phyloP scores from a whole-genome alignment of 805 yeast species.

The Zygotorulaspora danielsina region DNA sequence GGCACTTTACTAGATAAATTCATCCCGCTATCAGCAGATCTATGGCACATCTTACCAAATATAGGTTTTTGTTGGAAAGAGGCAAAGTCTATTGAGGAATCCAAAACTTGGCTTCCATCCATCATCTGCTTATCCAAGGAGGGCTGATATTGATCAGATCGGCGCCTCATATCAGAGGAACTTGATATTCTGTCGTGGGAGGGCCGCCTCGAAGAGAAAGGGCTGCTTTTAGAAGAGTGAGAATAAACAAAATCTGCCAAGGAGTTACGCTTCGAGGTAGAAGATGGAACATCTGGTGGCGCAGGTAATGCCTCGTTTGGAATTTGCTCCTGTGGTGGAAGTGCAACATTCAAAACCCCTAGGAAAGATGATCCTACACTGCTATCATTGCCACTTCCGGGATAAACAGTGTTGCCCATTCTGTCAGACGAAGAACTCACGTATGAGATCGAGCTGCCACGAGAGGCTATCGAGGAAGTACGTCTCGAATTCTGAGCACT shows the following conservation, averaged over 20 bases:
- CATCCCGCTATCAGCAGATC: slow-evolving; percentile 6
- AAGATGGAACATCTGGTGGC: slow-evolving; percentile 13
- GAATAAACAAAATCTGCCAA: slow-evolving; percentile 12
- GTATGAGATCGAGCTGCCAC: slow-evolving; percentile 29
- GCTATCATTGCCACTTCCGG: slow-evolving; percentile 27
- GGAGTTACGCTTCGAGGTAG: slow-evolving; percentile 14
- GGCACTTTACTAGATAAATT: slow-evolving; percentile 5
- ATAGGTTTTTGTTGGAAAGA: slow-evolving; percentile 9
- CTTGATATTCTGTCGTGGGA: slow-evolving; percentile 18
- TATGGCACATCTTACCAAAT: slow-evolving; percentile 7
- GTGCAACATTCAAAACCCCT: slow-evolving; percentile 26
- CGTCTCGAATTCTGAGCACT: slow-evolving; percentile 26
- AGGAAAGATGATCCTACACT: slow-evolving; percentile 26
- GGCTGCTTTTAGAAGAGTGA: slow-evolving; percentile 23
- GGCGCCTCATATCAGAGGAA: slow-evolving; percentile 17
- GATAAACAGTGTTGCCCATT: slow-evolving; percentile 29
- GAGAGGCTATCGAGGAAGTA: slow-evolving; percentile 39
- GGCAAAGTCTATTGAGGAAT: slow-evolving; percentile 3
- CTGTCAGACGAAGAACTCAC: slow-evolving; percentile 34
- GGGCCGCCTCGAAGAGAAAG: slow-evolving; percentile 30
- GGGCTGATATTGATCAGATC: slow-evolving; percentile 15
- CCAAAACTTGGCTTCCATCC: slow-evolving; percentile 13
- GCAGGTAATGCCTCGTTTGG: slow-evolving; percentile 50
- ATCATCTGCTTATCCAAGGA: slow-evolving; percentile 26
- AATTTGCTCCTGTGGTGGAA: slow-evolving; percentile 56